Evolutionary conservation across 305 asterid species (phyloP).

Genomic region (Fraxinus nigra): DNA sequence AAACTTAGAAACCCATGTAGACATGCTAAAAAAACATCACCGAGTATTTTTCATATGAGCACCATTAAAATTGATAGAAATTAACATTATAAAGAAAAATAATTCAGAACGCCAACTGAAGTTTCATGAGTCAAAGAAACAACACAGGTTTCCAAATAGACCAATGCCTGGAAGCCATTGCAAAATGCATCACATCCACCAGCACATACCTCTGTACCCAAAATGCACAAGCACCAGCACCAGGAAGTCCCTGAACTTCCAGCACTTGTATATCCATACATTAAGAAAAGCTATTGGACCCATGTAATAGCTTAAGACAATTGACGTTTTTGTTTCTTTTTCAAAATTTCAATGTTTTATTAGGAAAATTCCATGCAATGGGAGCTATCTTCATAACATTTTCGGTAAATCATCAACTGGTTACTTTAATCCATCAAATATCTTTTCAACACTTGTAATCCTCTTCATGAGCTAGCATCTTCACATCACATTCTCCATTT

Average conservation of each 20-base stretch:
- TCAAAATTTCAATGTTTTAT: not conserved
- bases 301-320: not conserved
- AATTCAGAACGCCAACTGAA: not conserved
- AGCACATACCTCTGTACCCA: not conserved
- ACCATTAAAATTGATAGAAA: not conserved
- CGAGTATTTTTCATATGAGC: not conserved
- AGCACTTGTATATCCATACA: not conserved
- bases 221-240: not conserved
- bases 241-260: not conserved
- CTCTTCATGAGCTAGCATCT: too few species aligned
- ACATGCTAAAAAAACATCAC: not conserved
- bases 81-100: not conserved
- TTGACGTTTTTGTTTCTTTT: not conserved
- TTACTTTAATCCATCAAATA: too few species aligned
- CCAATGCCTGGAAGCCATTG: too few species aligned
- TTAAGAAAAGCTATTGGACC: not conserved
- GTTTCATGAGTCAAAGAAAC: not conserved
- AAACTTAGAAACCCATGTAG: not conserved
- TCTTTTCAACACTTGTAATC: too few species aligned
- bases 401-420: too few species aligned
- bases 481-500: too few species aligned
- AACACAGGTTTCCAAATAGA: too few species aligned
- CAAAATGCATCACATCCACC: not conserved
- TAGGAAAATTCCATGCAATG: too few species aligned
- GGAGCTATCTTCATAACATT: too few species aligned